phyloP scores from a whole-genome alignment of 345 rosid species.

The Eucalyptus rudis region DNA sequence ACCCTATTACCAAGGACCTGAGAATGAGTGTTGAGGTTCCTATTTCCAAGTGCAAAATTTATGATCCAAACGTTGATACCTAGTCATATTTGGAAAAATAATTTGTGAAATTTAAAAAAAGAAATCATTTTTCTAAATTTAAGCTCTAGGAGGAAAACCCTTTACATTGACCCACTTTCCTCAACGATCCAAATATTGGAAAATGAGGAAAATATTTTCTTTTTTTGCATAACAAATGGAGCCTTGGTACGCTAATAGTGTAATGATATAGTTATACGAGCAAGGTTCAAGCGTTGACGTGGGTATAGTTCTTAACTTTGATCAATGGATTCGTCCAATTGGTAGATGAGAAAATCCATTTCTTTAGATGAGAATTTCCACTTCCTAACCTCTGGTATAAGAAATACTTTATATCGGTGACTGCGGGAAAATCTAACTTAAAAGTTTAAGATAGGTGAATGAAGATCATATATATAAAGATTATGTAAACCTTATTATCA shows the following conservation, averaged over 20 bases:
- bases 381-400: background rate
- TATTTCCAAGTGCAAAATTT: background rate
- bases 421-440: rapidly evolving
- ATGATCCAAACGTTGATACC: background rate
- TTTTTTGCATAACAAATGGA: no score
- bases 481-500: background rate
- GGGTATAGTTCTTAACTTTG: background rate
- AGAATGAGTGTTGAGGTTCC: background rate
- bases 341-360: background rate
- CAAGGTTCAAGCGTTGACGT: background rate
- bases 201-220: no score
- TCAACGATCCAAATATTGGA: background rate
- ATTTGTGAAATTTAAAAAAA: no score
- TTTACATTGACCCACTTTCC: background rate
- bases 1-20: background rate
- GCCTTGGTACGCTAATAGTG: background rate
- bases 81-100: background rate
- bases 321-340: background rate
- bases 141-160: background rate
- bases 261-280: background rate
- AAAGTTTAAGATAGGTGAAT: background rate
- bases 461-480: rapidly evolving
- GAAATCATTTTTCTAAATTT: no score
- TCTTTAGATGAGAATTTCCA: background rate
- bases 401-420: background rate